Evolutionary conservation across 345 rosid genomes (phyloP), one percentile per base, ranked within the genome.

Genomic region (Populus alba): DNA sequence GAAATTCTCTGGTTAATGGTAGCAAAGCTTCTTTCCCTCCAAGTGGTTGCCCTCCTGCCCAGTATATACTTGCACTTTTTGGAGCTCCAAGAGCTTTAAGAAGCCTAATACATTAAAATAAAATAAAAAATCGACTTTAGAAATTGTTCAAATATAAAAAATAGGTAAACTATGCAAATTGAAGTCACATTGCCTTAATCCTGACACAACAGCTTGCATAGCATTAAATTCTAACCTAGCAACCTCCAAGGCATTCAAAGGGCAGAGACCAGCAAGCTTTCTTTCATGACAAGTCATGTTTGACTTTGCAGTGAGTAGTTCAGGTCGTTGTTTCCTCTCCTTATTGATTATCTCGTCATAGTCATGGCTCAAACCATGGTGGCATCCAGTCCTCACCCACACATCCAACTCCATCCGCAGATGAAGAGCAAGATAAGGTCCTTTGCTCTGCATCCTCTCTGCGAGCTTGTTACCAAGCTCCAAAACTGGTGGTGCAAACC

Each of bases 361-460:
- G 78, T 90, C 85, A 17, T 83, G 85, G 86, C 85, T 89, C 79
- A 92, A 81, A 77, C 97, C 99, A n/a, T 93, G 92, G 66, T 90
- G 94, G 79, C 99, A 96, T 22, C 97, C 98, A 16, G 97, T 94
- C 83, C 97, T 90, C 78, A 96, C 97, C 98, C 98, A 94, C 13
- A 94, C 98, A 70, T 92, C 98, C 84, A 92, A 92, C 86, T 96
- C 98, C 88, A 94, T 68, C 20, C 97, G 88, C 69, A 92, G 89
- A 87, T 94, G 99, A 80, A 96, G 92, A 20, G 97, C 97, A 76
- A 94, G 83, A 79, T 94, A 96, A 7, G 99, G 95, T 66, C 99
- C 98, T 79, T 89, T 88, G 80, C 86, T 91, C 77, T 77, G 75
- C 97, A 96, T 94, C 83, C 98, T 91, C 78, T 87, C 88, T 38